A percentile compares a stretch with the other conserved stretches of the same genome.
These are phyloP conservation scores for Podila verticillata DNA, from an alignment of 192 early-diverging fungal genomes.

Conservation along the genomic window DNA sequence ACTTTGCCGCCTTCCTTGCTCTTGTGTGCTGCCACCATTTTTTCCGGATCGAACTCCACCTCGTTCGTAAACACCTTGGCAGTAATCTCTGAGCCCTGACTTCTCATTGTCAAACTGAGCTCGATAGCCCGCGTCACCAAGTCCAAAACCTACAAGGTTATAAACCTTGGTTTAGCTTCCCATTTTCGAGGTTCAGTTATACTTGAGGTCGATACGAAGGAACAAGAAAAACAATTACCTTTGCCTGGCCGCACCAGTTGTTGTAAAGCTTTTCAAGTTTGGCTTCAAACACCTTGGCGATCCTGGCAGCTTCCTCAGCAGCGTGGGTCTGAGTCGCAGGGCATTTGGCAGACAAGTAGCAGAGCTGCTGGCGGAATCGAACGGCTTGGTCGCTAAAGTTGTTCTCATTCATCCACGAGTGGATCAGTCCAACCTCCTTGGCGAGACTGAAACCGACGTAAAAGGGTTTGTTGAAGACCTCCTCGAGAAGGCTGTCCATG, in stretches of 20 bases:
- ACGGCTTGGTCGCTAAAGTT: slow-evolving; percentile 49
- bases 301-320: slow-evolving; percentile 20
- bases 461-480: slow-evolving; percentile 52
- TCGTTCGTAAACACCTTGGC: slow-evolving; percentile 23
- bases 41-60: slow-evolving; percentile 33
- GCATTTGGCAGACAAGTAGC: slow-evolving; percentile 45
- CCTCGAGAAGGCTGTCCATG: slow-evolving; percentile 57
- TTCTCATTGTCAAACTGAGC: slow-evolving; percentile 54
- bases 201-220: too few species aligned
- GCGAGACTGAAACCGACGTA: slow-evolving; percentile 50
- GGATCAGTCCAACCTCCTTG: slow-evolving; percentile 27
- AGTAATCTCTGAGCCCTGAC: slow-evolving; percentile 47
- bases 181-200: too few species aligned
- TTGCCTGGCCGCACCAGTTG: slow-evolving; percentile 41
- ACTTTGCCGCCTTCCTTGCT: slow-evolving; percentile 48
- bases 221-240: slow-evolving; percentile 22
- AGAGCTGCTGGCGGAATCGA: slow-evolving; percentile 55
- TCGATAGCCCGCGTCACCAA: slow-evolving; percentile 53
- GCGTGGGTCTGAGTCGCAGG: slow-evolving; percentile 28
- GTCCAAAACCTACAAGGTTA: slow-evolving; percentile 32
- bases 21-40: slow-evolving; percentile 48
- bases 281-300: slow-evolving; percentile 36
- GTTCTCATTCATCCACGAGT: slow-evolving; percentile 50
- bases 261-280: slow-evolving; percentile 46
- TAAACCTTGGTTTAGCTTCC: background rate